Evolutionary conservation across 352 stramenopile species (phyloP).

Genomic region (Phytophthora nicotianae): DNA sequence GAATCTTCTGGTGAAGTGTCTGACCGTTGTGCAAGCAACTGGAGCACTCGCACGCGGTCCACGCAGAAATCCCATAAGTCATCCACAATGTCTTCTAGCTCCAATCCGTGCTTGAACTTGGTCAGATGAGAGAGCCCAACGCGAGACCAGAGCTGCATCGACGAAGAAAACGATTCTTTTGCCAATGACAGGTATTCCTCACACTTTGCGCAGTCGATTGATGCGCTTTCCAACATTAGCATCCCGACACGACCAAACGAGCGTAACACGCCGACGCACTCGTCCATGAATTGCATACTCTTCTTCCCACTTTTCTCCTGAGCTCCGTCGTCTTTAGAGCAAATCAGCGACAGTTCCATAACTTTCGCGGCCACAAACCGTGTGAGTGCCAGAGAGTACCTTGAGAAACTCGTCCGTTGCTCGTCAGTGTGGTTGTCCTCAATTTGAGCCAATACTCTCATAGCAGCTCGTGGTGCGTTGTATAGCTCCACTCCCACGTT

Average conservation of each 20-base stretch:
- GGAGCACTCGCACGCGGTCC: conserved; percentile 64
- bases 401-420: conserved; percentile 14
- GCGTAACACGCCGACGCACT: conserved; percentile 75
- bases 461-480: conserved; percentile 55
- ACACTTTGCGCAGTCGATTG: conserved; percentile 51
- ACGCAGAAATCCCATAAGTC: conserved; percentile 84
- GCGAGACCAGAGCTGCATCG: conserved; percentile 58
- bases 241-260: conserved; percentile 75
- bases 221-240: conserved; percentile 61
- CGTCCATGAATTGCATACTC: conserved; percentile 48
- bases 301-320: conserved; percentile 9
- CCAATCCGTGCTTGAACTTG: conserved; percentile 63
- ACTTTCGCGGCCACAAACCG: conserved; percentile 67
- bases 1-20: conserved; percentile 8
- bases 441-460: conserved; percentile 38
- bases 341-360: conserved; percentile 60
- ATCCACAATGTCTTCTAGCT: conserved; percentile 77
- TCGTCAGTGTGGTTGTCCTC: conserved; percentile 10
- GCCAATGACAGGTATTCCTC: conserved; percentile 61
- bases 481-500: conserved; percentile 71
- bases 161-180: conserved; percentile 56
- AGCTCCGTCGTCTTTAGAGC: conserved; percentile 25
- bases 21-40: conserved; percentile 26
- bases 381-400: conserved; percentile 42
- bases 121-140: conserved; percentile 72